Percentiles rank a stretch among this genome's conserved stretches.
These are phyloP conservation scores for Brettanomyces custersianus DNA, from an alignment of 805 yeast genomes.

Conservation along the genomic window DNA sequence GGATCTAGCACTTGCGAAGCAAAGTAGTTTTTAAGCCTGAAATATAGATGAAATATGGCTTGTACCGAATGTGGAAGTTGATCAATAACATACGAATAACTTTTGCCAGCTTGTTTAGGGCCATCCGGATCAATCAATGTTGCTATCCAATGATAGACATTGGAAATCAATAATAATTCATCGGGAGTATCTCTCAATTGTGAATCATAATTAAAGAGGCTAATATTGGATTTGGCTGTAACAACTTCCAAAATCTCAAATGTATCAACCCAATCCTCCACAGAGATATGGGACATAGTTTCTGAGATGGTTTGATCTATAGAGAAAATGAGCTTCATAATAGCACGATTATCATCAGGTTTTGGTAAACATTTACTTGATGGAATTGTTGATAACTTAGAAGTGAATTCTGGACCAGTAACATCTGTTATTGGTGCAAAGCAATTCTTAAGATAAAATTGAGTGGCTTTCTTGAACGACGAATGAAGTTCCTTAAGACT, in stretches of 20 bases:
- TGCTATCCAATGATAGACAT: constrained; percentile 63
- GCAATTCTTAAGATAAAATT: constrained; percentile 57
- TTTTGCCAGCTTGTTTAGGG: constrained; percentile 7
- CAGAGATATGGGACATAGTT: constrained; percentile 45
- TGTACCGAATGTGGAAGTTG: constrained; percentile 63
- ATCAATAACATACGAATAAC: constrained; percentile 22
- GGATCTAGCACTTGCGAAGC: constrained; percentile 57
- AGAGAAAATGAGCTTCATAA: constrained; percentile 53
- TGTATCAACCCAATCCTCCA: constrained; percentile 72
- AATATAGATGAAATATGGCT: constrained; percentile 57
- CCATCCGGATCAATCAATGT: constrained; percentile 36
- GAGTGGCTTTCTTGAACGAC: constrained; percentile 58
- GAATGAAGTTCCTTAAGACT: constrained; percentile 23
- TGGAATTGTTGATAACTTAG: constrained; percentile 29
- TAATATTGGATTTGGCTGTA: constrained; percentile 44
- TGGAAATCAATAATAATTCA: constrained; percentile 52
- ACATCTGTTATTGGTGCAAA: constrained; percentile 51
- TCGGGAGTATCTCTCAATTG: constrained; percentile 34
- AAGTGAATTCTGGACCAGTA: constrained; percentile 30
- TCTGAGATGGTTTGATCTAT: constrained; percentile 55
- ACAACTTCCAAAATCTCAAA: constrained; percentile 68
- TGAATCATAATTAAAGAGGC: constrained; percentile 47
- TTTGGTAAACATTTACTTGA: constrained; percentile 25
- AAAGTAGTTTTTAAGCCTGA: constrained; percentile 56
- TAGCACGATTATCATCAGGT: constrained; percentile 31